phyloP scores from a whole-genome alignment of 805 yeast genomes.

The Kregervanrija delftensis region DNA sequence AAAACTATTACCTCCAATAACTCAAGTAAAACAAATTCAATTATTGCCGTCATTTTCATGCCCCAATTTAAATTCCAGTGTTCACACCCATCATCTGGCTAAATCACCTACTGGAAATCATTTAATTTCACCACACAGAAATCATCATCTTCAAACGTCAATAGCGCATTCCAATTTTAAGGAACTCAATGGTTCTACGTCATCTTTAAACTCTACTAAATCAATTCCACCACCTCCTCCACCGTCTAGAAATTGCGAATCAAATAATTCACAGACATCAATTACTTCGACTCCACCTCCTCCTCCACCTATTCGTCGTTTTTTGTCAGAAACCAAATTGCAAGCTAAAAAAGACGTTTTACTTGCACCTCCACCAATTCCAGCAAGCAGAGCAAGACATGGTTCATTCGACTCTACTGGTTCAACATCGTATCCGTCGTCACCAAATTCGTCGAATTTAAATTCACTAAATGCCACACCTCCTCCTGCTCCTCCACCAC shows the following conservation, averaged over 20 bases:
- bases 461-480: too few species aligned
- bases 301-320: not conserved
- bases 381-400: slow-evolving; percentile 1
- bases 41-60: too few species aligned
- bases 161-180: not conserved
- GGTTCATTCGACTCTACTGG: slow-evolving; percentile 2
- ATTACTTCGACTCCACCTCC: not conserved
- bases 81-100: not conserved
- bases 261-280: too few species aligned
- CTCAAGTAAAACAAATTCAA: not conserved
- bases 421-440: not conserved
- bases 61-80: not conserved
- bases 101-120: not conserved
- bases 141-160: not conserved
- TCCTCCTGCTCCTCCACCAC: too few species aligned
- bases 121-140: not conserved
- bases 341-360: too few species aligned
- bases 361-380: too few species aligned
- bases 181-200: not conserved
- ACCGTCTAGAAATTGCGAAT: not conserved
- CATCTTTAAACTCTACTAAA: not conserved
- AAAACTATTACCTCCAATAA: not conserved
- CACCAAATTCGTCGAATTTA: too few species aligned
- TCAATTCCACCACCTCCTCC: not conserved
- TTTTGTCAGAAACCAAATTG: too few species aligned